Base-by-base conservation (phyloP, 2,329 filamentous ascomycete genomes). In the Exutisphaerella laricina region DNA sequence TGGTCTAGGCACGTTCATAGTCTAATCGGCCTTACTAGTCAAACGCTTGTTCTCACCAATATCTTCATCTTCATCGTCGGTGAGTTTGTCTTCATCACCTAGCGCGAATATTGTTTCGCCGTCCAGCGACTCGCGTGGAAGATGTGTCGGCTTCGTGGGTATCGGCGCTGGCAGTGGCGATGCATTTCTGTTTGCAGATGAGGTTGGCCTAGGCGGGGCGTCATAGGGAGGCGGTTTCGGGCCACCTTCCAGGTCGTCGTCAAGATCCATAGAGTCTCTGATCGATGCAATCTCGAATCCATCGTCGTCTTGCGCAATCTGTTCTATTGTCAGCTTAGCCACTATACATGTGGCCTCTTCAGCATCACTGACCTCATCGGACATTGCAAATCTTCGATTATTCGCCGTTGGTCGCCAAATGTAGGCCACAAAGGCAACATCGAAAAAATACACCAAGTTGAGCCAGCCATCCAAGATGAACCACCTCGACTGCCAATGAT, bases 401-500 rank as follows among this genome's bases (percentile, higher is more conserved):
- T 98, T 97, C 39, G 85, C 88, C 16, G 90, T 97, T 5, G 92
- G 92, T 35, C 92, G 78, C 92, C 92, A 98, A 40, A 98, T 75
- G 65, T 97, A 98, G 16, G 92, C 88, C 53, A 98, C 79, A 67
- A 90, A 96, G 41, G 80, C 82, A 18, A 98, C 88, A 59, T 98
- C 90, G 46, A 85, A 86, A 51, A 98, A 80, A 68, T 97, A 98
- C 12, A 98, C 90, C 41, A 98, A 69, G 64, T 97, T 97, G 38
- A 97, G 73, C 92, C 92, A 98, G 42, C 92, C 92, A 61, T 98
- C 92, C 14, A 98, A 77, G 33, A 98, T 79, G 61, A 98, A 98
- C 92, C 92, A 98, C 47, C 92, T 75, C 4, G 86, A 89, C 70
- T 96, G 90, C 92, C 92, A 98, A 67, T 98, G 90, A 56, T 87